These are phyloP conservation scores for Filobasidium floriforme DNA, from an alignment of 768 basidiomycete genomes.

Conservation along the genomic window DNA sequence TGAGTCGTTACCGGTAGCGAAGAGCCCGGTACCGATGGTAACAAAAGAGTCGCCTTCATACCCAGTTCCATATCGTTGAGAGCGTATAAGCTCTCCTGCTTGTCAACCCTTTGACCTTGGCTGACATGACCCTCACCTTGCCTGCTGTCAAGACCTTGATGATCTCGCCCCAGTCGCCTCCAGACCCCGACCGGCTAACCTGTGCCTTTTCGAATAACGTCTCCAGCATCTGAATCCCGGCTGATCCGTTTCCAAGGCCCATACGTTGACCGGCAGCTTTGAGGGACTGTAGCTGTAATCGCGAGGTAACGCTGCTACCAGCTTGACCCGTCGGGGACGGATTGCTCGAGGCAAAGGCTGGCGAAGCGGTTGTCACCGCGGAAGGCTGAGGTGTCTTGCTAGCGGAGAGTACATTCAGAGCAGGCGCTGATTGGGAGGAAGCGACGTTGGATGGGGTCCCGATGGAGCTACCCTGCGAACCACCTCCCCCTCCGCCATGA, in stretches of 20 bases:
- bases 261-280: slow-evolving; percentile 44
- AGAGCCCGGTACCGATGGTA: slow-evolving; percentile 58
- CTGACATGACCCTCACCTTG: slow-evolving; percentile 31
- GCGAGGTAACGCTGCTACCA: slow-evolving; percentile 29
- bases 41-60: slow-evolving; percentile 64
- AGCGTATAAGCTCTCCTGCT: neutral
- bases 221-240: slow-evolving; percentile 46
- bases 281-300: slow-evolving; percentile 43
- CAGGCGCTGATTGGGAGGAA: slow-evolving; percentile 26
- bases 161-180: slow-evolving; percentile 40
- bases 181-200: slow-evolving; percentile 27
- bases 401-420: slow-evolving; percentile 25
- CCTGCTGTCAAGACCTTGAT: slow-evolving; percentile 35
- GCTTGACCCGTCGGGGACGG: neutral
- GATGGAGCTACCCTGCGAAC: slow-evolving; percentile 14
- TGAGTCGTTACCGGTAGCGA: slow-evolving; percentile 60
- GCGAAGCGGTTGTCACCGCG: slow-evolving; percentile 20
- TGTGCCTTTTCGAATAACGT: slow-evolving; percentile 42
- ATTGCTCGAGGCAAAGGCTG: neutral
- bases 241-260: slow-evolving; percentile 40
- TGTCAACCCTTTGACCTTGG: slow-evolving; percentile 6
- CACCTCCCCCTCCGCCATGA: slow-evolving; percentile 28
- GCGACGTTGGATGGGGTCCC: slow-evolving; percentile 10
- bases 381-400: slow-evolving; percentile 19
- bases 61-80: neutral